Evolutionary conservation across 1,284 basidiomycete genomes (phyloP).

Genomic region (Schizophyllum commune): DNA sequence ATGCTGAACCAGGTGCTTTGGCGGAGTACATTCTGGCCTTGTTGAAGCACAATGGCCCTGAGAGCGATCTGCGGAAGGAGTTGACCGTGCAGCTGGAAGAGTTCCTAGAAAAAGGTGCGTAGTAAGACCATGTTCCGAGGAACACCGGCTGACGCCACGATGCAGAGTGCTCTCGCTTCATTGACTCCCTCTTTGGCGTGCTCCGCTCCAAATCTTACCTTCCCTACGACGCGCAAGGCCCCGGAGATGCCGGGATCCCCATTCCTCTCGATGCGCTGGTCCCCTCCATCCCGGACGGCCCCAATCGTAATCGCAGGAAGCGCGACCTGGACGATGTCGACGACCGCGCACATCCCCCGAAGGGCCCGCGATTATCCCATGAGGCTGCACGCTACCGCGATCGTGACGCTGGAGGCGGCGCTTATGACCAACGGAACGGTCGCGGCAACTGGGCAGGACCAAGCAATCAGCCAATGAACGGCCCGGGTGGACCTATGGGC

Average conservation of each 20-base stretch:
- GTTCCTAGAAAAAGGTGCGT: conserved; percentile 83
- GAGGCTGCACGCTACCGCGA: conserved; percentile 54
- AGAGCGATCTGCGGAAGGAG: conserved; percentile 77
- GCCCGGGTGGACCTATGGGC: conserved; percentile 25
- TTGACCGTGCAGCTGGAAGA: conserved; percentile 77
- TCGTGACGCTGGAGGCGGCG: conserved; percentile 32
- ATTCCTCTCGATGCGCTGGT: conserved; percentile 67
- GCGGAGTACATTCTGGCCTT: conserved; percentile 95
- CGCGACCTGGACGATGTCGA: conserved; percentile 51
- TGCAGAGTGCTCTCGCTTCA: conserved; percentile 64
- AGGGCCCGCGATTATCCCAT: conserved; percentile 57
- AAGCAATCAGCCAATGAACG: background rate
- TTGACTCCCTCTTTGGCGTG: conserved; percentile 77
- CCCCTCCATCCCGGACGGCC: conserved; percentile 31
- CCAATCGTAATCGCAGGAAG: conserved; percentile 57
- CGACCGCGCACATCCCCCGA: conserved; percentile 50
- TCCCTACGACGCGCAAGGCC: conserved; percentile 46
- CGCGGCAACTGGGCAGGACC: conserved; percentile 20
- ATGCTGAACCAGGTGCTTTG: conserved; percentile 91
- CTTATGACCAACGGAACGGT: conserved; percentile 29
- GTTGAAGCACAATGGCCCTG: conserved; percentile 82
- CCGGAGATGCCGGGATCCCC: conserved; percentile 58
- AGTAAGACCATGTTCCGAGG: background rate
- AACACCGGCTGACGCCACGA: conserved; percentile 5
- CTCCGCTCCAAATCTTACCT: conserved; percentile 79